phyloP scores from a whole-genome alignment of 176 grass and related monocot genomes.

The Puya raimondii region DNA sequence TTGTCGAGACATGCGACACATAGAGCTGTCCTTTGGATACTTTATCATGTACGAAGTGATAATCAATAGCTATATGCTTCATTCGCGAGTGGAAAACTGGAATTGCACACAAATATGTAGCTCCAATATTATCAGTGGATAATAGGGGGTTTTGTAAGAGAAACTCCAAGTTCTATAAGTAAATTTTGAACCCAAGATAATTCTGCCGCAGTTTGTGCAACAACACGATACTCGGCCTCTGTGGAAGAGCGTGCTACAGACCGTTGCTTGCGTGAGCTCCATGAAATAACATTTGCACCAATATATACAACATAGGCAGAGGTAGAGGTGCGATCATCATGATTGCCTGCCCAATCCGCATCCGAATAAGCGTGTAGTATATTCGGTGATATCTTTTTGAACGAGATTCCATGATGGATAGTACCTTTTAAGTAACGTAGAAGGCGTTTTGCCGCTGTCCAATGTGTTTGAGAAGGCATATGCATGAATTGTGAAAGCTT shows the following conservation, averaged over 20 bases:
- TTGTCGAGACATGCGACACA: neutral
- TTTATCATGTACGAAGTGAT: conserved; percentile 1
- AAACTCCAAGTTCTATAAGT: neutral
- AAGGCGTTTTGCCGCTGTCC: conserved; percentile 2
- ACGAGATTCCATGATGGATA: neutral
- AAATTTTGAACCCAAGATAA: conserved; percentile 1
- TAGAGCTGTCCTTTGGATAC: neutral
- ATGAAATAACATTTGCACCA: neutral
- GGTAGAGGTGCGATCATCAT: neutral
- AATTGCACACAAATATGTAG: neutral
- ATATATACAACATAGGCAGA: neutral
- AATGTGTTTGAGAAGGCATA: neutral
- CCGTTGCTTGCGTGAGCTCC: conserved; percentile 10
- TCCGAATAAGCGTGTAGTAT: neutral
- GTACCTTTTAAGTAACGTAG: conserved; percentile 6
- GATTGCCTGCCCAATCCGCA: neutral
- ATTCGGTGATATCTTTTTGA: neutral
- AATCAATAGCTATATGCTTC: conserved; percentile 10
- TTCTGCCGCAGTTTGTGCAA: neutral
- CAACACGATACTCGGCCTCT: neutral
- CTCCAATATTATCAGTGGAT: conserved; percentile 8
- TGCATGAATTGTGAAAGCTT: conserved; percentile 10
- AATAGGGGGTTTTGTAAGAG: neutral
- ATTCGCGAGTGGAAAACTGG: neutral
- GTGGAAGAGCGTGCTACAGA: neutral